Evolutionary conservation across 441 rosid genomes (phyloP).

Genomic region (Arabidopsis lyrata): DNA sequence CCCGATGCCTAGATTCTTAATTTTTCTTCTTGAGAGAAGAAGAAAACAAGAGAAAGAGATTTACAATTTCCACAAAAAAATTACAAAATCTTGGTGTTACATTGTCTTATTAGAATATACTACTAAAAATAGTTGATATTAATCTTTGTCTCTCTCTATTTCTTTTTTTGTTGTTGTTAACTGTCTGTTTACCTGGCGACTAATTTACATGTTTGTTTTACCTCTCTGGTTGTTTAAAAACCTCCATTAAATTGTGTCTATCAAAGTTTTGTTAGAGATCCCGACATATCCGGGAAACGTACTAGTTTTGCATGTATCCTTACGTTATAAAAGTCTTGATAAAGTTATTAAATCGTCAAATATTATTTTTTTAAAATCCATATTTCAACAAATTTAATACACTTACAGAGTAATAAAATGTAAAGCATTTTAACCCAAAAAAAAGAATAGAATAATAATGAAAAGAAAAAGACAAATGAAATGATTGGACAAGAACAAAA

Average conservation of each 20-base stretch:
- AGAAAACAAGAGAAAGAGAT: constrained; percentile 1
- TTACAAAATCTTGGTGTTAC: constrained; percentile 11
- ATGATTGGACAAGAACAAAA: constrained; percentile 26
- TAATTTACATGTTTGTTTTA: constrained; percentile 17
- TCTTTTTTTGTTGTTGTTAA: neutral
- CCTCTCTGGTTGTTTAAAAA: neutral
- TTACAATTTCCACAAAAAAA: neutral
- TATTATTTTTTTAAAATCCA: neutral
- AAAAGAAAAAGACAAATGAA: constrained; percentile 15
- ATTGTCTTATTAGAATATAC: neutral
- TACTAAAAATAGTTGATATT: constrained; percentile 30
- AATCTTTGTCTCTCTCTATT: neutral
- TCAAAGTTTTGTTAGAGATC: neutral
- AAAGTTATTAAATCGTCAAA: neutral
- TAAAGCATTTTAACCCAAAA: neutral
- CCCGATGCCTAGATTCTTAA: neutral
- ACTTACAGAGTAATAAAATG: constrained; percentile 8
- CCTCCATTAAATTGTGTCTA: neutral
- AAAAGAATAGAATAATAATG: neutral
- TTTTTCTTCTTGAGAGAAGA: constrained; percentile 17
- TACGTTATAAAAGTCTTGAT: neutral
- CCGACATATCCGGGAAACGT: neutral
- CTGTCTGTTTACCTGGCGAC: constrained; percentile 5
- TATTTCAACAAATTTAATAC: constrained; percentile 19
- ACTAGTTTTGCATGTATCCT: neutral